Base-by-base conservation (phyloP, 2,329 filamentous ascomycete genomes). In the Apiospora rasikravindrae region DNA sequence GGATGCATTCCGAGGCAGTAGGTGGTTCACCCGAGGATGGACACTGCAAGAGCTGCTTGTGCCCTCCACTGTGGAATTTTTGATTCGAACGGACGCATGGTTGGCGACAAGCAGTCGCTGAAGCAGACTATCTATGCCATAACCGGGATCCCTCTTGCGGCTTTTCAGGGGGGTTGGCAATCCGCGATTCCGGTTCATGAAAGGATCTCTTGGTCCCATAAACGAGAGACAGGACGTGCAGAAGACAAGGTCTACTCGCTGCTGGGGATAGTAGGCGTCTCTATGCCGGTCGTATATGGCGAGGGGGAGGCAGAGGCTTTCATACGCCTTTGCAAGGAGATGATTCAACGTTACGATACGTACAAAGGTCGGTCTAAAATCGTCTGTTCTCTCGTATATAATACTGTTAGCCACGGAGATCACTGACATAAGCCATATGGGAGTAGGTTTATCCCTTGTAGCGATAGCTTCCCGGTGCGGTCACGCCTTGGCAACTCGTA, bases 31-130 rank as follows among this genome's bases (percentile, higher is more conserved):
- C 29, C 24, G 69, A 57, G 47, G 69, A 22, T 70, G 49, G 69
- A 70, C 69, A 7, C 44, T 70, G 29, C 69, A 70, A 8, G 69
- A 70, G 37, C 33, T 70, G 13, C 49, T 70, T 10, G 69, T 33
- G 10, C 37, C 69, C 3, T 13, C 6, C 11, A 16, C 7, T 0
- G 29, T 70, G 13, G 37, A 40, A 16, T 70, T 70, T 70, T 42
- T 40, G 14, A 51, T 8, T 40, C 33, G 13, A 47, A 64, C 8
- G 37, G 49, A 14, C 24, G 33, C 8, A 42, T 6, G n/a, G n/a
- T 70, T 16, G 69, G 69, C 4, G 40, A 70, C 8, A 64, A 64
- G 51, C 51, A 22, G n/a, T 44, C 69, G 33, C 33, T 70, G 16
- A 40, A 70, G 29, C n/a, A 40, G 1, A 26, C 37, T n/a, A 24